These are phyloP conservation scores for Chiua sp. DNA, from an alignment of 1,284 basidiomycete species.

Conservation along the genomic window DNA sequence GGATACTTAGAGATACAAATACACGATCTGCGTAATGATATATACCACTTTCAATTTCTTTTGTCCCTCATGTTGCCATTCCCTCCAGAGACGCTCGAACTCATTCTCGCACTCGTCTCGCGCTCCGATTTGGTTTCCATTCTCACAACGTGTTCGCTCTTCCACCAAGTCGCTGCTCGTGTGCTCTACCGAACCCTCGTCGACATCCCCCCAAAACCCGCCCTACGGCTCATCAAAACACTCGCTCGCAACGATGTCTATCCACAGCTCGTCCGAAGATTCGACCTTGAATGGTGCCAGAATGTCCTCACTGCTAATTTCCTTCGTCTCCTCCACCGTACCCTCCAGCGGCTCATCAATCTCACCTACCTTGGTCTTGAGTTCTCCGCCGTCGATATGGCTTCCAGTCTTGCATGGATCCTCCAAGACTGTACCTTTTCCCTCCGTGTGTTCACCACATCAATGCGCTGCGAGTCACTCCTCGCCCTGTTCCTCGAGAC, in stretches of 20 bases:
- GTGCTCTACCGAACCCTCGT: constrained; percentile 53
- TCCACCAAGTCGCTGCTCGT: constrained; percentile 47
- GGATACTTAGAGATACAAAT: constrained; percentile 6
- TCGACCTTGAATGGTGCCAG: constrained; percentile 47
- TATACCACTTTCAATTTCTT: background rate
- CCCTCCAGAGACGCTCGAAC: constrained; percentile 58
- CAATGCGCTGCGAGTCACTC: constrained; percentile 51
- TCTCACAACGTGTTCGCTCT: constrained; percentile 40
- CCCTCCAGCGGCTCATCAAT: constrained; percentile 43
- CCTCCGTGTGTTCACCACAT: constrained; percentile 54
- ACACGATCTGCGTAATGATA: constrained; percentile 8
- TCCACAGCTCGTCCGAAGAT: constrained; percentile 46
- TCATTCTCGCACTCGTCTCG: constrained; percentile 44
- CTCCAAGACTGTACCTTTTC: constrained; percentile 49
- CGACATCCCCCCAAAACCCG: constrained; percentile 37
- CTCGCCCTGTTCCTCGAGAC: constrained; percentile 58
- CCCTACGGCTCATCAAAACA: constrained; percentile 45
- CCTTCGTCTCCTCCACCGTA: constrained; percentile 51
- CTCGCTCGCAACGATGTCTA: constrained; percentile 43
- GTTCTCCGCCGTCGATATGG: constrained; percentile 44
- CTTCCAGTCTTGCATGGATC: constrained; percentile 47
- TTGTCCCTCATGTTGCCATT: background rate
- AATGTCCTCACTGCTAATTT: constrained; percentile 47
- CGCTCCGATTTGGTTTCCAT: constrained; percentile 31
- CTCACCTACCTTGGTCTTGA: constrained; percentile 56